phyloP scores from a whole-genome alignment of 2,329 filamentous ascomycete species.

The Fusarium cicatricum region DNA sequence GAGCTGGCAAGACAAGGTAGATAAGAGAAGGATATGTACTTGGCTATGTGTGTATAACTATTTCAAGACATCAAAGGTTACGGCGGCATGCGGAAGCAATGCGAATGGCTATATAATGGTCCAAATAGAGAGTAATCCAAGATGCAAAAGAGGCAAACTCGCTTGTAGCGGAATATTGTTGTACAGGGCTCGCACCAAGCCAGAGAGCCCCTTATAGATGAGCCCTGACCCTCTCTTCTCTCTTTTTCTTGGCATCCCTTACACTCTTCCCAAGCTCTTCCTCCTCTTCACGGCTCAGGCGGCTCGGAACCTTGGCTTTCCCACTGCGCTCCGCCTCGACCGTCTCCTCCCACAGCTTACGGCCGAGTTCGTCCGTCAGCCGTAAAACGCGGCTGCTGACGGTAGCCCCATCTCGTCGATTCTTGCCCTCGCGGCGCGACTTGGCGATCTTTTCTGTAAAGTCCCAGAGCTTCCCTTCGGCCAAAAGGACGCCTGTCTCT shows the following conservation, averaged over 20 bases:
- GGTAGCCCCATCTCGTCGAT: conserved; percentile 89
- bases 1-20: background rate
- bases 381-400: conserved; percentile 83
- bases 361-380: conserved; percentile 78
- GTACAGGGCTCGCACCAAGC: conserved; percentile 9
- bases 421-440: conserved; percentile 90
- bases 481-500: conserved; percentile 66
- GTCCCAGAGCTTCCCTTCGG: conserved; percentile 84
- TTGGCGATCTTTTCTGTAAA: conserved; percentile 89
- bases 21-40: background rate
- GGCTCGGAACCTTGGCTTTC: conserved; percentile 51
- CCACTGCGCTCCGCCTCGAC: conserved; percentile 48
- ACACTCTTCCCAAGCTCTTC: conserved; percentile 53
- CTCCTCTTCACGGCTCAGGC: conserved; percentile 60
- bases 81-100: background rate
- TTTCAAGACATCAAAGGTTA: conserved; percentile 1
- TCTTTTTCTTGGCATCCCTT: conserved; percentile 57
- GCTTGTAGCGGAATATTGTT: conserved; percentile 9
- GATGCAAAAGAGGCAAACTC: conserved; percentile 4
- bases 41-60: conserved; percentile 19
- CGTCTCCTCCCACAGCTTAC: conserved; percentile 70
- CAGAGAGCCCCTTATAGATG: conserved; percentile 51
- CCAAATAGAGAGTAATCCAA: background rate
- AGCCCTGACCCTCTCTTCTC: conserved; percentile 60
- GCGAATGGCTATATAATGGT: background rate